Base-by-base conservation (phyloP, 1,139 yeast species). In the Saccharomyces hybrid region DNA sequence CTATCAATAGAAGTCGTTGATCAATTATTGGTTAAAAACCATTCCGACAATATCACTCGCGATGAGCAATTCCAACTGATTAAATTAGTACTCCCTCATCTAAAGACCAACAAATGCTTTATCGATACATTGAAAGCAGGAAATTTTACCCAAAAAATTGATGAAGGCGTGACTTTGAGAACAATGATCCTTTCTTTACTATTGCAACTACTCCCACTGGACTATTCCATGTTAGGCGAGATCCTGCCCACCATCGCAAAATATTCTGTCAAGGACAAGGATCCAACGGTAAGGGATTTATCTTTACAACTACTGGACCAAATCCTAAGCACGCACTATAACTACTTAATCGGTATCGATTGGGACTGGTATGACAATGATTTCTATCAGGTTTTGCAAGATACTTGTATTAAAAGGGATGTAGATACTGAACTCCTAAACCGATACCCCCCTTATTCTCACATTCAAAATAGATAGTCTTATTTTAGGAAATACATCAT, bases 101-200 rank as follows among this genome's bases (percentile, higher is more conserved):
- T 60, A 12, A 55, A 55, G 32, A 59, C 60, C 31, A 60, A 59
- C 48, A 64, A 60, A 52, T 47, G 49, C 21, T 61, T 61, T 47
- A 56, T 62, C 12, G 53, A 58, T 7, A 58, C 59, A 3, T 50
- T 64, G 2, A 65, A 64, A 54, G 68, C 64, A 1, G 69, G 69
- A 2, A 64, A 64, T 48, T 57, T 64, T 58, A 63, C 64, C 53
- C 68, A 64, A 49, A 56, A 58, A 16, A 60, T 62, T 12, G 69
- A 65, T 50, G 62, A 62, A 42, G 64, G 66, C 19, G 38, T 52
- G 14, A 34, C 59, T 1, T 49, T 61, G 11, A 54, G 64, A 42
- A 50, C 57, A 2, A 53, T 49, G 47, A 51, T 58, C 11, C 60
- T 58, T 47, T 49, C 56, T 16, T 34, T 58, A 6, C 32, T 61